Conservation (phyloP, 2,329 filamentous ascomycete genomes). For the Penicillium sp. region DNA sequence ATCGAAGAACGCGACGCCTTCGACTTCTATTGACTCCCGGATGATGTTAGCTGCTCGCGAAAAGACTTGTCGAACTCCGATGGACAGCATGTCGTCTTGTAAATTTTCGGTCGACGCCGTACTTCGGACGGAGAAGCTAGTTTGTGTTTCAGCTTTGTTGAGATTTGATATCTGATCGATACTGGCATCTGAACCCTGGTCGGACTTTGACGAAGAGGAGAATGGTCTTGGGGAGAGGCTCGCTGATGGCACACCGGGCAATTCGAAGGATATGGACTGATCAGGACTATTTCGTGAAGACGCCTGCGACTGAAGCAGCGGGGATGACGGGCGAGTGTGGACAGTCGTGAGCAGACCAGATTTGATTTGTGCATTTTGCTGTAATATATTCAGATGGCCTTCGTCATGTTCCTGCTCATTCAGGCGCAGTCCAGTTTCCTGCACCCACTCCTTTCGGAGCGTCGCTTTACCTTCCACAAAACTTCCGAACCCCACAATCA, state of each 20-base stretch:
- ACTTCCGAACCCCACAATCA: constrained; percentile 37
- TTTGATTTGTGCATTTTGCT: constrained; percentile 18
- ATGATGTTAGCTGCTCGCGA: constrained; percentile 47
- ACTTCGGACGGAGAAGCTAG: background rate
- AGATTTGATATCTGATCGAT: background rate
- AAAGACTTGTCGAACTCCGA: constrained; percentile 29
- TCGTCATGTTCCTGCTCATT: constrained; percentile 2
- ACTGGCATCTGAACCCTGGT: background rate
- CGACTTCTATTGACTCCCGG: constrained; percentile 41
- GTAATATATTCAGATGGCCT: constrained; percentile 21
- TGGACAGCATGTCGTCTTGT: background rate
- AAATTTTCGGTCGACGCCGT: background rate
- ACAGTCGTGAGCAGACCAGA: background rate
- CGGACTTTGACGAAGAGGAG: background rate
- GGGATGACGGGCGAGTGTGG: background rate
- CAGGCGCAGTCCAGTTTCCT: constrained; percentile 6
- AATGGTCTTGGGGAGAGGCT: background rate
- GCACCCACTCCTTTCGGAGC: constrained; percentile 24
- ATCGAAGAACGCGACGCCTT: constrained; percentile 36
- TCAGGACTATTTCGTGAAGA: background rate
- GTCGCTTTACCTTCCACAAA: constrained; percentile 50
- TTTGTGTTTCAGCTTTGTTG: background rate
- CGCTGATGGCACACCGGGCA: background rate
- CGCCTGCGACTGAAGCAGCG: background rate
- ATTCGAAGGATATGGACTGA: background rate